Conservation (phyloP, 768 basidiomycete genomes). For the Tulasnella sp. region DNA sequence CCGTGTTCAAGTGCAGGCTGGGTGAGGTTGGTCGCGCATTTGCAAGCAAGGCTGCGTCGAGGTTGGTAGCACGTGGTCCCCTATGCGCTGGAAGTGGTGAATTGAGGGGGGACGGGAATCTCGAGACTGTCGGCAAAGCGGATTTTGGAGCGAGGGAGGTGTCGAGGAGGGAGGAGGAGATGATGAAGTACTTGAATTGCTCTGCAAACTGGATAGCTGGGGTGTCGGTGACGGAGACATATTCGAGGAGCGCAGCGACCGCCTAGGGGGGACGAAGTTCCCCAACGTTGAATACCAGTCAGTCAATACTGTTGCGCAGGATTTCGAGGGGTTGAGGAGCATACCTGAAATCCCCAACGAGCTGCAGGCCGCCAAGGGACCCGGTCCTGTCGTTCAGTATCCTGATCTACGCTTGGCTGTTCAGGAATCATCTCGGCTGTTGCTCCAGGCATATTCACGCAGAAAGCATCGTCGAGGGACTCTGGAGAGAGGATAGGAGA, state of each 20-base stretch:
- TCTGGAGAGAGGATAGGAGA: neutral
- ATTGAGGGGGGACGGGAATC: constrained; percentile 41
- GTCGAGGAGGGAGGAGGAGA: constrained; percentile 70
- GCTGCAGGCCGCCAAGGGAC: neutral
- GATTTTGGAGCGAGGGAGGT: constrained; percentile 42
- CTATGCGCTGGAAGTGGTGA: constrained; percentile 24
- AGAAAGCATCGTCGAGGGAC: constrained; percentile 16
- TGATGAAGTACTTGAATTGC: constrained; percentile 76
- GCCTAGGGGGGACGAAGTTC: neutral
- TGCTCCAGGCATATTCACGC: constrained; percentile 12
- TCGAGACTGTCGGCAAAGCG: constrained; percentile 27
- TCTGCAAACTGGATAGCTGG: constrained; percentile 51
- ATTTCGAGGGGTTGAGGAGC: neutral
- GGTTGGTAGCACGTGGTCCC: constrained; percentile 1
- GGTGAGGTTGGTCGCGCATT: neutral
- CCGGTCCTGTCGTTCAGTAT: neutral
- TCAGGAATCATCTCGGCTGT: constrained; percentile 3
- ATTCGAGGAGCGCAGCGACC: neutral
- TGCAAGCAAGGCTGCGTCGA: constrained; percentile 24
- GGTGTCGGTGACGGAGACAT: constrained; percentile 8
- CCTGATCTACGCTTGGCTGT: neutral
- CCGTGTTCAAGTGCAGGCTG: constrained; percentile 8
- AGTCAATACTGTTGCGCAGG: neutral
- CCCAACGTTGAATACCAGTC: neutral
- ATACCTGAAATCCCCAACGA: neutral